A percentile compares a stretch with the other conserved stretches of the same genome.
These are phyloP conservation scores for Exophiala phaeomuriformis DNA, from an alignment of 2,329 filamentous ascomycete species.

Conservation along the genomic window DNA sequence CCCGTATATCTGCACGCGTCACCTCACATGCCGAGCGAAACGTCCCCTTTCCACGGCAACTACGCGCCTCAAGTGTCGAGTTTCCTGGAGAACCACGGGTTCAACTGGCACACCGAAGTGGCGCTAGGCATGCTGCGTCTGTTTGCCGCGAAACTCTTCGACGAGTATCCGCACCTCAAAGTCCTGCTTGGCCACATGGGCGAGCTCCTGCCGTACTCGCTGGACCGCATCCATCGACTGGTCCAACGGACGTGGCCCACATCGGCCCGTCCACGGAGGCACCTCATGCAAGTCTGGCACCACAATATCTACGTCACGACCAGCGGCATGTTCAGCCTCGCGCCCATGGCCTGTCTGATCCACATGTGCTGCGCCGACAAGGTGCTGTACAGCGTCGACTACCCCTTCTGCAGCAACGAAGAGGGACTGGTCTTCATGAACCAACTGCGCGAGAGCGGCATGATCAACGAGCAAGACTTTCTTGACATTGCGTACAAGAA, in stretches of 20 bases:
- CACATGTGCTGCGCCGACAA: slow-evolving; percentile 37
- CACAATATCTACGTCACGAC: slow-evolving; percentile 54
- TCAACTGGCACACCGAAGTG: slow-evolving; percentile 34
- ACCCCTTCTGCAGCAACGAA: slow-evolving; percentile 48
- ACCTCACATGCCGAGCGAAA: slow-evolving; percentile 28
- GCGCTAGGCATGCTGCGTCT: slow-evolving; percentile 37
- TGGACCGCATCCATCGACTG: slow-evolving; percentile 37
- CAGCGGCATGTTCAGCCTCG: slow-evolving; percentile 47
- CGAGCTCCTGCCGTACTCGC: slow-evolving; percentile 48
- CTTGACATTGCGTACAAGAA: slow-evolving; percentile 46
- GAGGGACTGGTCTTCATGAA: slow-evolving; percentile 44
- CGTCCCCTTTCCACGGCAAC: slow-evolving; percentile 14
- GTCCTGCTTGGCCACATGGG: slow-evolving; percentile 50
- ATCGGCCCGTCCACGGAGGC: slow-evolving; percentile 6
- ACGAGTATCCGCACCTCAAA: slow-evolving; percentile 49
- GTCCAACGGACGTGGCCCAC: slow-evolving; percentile 25
- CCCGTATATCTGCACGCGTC: slow-evolving; percentile 48
- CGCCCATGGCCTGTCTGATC: slow-evolving; percentile 40
- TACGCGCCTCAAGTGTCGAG: slow-evolving; percentile 13
- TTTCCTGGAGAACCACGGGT: slow-evolving; percentile 18
- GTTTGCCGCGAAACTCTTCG: slow-evolving; percentile 49
- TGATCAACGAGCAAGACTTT: slow-evolving; percentile 45
- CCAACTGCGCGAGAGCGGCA: slow-evolving; percentile 43
- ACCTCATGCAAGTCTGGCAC: slow-evolving; percentile 47
- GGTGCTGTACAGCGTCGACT: slow-evolving; percentile 53